phyloP scores from a whole-genome alignment of 805 yeast genomes.

The Cyberlindnera amylophila region DNA sequence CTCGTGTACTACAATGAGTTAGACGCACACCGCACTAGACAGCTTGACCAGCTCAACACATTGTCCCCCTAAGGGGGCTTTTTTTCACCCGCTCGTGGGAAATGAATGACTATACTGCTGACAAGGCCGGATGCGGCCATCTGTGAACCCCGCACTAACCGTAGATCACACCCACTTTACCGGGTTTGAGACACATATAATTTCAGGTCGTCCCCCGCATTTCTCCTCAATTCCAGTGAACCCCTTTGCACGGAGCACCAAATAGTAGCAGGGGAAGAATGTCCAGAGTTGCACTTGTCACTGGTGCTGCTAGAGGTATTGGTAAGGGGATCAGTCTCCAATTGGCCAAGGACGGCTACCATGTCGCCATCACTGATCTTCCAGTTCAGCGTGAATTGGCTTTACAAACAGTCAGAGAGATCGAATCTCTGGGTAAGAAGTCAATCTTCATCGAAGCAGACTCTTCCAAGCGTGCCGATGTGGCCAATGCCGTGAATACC shows the following conservation, averaged over 20 bases:
- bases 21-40: neutral
- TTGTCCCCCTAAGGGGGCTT: too few relatives aligned
- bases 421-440: constrained; percentile 17
- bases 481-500: constrained; percentile 26
- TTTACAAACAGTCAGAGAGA: constrained; percentile 18
- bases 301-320: constrained; percentile 89
- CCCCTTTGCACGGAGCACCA: too few relatives aligned
- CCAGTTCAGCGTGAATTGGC: constrained; percentile 23
- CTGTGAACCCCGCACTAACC: too few relatives aligned
- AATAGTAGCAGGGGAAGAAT: neutral
- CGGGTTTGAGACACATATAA: too few relatives aligned
- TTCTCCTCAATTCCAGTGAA: too few relatives aligned
- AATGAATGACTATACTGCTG: too few relatives aligned
- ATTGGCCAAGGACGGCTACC: constrained; percentile 71
- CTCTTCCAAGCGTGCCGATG: constrained; percentile 21
- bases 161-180: too few relatives aligned
- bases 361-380: constrained; percentile 27
- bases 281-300: constrained; percentile 55
- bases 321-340: constrained; percentile 80
- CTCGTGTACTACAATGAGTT: constrained; percentile 6
- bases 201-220: too few relatives aligned
- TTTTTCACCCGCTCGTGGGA: too few relatives aligned
- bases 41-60: neutral
- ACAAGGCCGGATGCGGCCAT: too few relatives aligned
- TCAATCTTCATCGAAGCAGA: constrained; percentile 26